phyloP scores from a whole-genome alignment of 305 asterid species.

The Fraxinus floribunda region DNA sequence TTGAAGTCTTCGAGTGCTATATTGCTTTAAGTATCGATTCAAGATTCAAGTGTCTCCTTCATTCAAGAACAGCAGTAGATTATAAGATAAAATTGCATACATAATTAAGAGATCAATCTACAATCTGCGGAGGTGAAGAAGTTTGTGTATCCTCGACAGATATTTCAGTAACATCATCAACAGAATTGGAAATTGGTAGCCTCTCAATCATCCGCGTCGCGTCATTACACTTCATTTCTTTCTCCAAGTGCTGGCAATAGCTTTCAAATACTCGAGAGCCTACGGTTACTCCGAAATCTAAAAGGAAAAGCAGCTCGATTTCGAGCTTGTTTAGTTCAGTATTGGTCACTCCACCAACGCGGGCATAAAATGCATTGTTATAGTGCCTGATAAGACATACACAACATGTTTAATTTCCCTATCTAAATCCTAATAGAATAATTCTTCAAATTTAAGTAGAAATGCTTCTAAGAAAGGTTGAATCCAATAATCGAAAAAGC shows the following conservation, averaged over 20 bases:
- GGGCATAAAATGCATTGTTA: constrained; percentile 76
- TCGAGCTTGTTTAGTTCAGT: constrained; percentile 69
- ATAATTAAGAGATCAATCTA: constrained; percentile 10
- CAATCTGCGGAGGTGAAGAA: constrained; percentile 43
- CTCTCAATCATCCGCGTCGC: constrained; percentile 24
- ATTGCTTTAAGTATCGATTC: background rate
- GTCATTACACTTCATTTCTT: constrained; percentile 47
- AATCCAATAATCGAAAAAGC: background rate
- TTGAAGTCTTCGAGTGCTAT: background rate
- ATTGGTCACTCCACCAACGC: constrained; percentile 87
- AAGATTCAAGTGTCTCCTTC: background rate
- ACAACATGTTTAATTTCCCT: background rate
- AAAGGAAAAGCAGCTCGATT: constrained; percentile 62
- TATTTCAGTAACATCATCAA: constrained; percentile 48
- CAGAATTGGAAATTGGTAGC: constrained; percentile 26
- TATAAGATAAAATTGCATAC: background rate
- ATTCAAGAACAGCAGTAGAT: background rate
- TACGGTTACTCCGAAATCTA: constrained; percentile 62
- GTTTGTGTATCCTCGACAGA: constrained; percentile 44
- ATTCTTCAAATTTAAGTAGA: background rate
- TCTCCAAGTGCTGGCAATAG: constrained; percentile 86
- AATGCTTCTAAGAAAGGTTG: background rate
- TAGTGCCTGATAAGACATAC: constrained; percentile 50
- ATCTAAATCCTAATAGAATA: background rate
- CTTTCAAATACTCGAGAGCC: constrained; percentile 67